Evolutionary conservation across 2,329 filamentous ascomycete genomes (phyloP), one percentile per base, ranked within the genome.

Genomic region (Colletotrichum neosansevieriae): DNA sequence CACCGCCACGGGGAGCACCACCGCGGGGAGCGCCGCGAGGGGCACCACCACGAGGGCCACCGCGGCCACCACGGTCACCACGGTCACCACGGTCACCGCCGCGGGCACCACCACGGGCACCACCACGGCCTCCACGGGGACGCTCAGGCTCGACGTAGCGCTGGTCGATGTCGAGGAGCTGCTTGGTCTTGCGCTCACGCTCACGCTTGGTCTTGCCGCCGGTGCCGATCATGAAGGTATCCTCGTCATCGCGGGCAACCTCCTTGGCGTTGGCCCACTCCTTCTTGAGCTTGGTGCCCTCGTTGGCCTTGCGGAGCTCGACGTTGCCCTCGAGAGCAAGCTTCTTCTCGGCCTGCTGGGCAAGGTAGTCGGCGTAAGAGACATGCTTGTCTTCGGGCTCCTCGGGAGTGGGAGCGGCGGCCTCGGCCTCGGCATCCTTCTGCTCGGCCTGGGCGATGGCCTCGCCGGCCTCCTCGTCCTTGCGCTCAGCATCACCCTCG

Each of bases 151-250:
- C 92, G 75, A 93, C 86, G 80, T 88, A 94, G 78, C 92, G 89
- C 84, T 94, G 89, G 82, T 97, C 94, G 73, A 98, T 93, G 78
- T 97, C 94, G 76, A 98, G 80, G 79, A 92, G 82, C 82, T 93
- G 89, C 91, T 98, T 98, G 84, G 92, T 88, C 89, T 96, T 96
- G 85, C 92, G 92, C 86, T 95, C 92, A 79, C 94, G 93, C 85
- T 95, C 90, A 79, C 93, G 92, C 85, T 88, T 86, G 80, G 89
- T 82, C 91, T 98, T 98, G 84, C 91, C 91, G 71, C 85, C 86
- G 73, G 86, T 81, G 75, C 87, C 90, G 76, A 91, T 83, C 78
- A 97, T 91, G 88, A 93, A 98, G 75, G 24, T 50, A 29, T 94
- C 90, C 12, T 87, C 85, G 19, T 89, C 87, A 19, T 89, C 84